A percentile compares a stretch with the other conserved stretches of the same genome.
Evolutionary conservation across 140 eudicot species (phyloP).

Genomic region (Anethum foeniculum): DNA sequence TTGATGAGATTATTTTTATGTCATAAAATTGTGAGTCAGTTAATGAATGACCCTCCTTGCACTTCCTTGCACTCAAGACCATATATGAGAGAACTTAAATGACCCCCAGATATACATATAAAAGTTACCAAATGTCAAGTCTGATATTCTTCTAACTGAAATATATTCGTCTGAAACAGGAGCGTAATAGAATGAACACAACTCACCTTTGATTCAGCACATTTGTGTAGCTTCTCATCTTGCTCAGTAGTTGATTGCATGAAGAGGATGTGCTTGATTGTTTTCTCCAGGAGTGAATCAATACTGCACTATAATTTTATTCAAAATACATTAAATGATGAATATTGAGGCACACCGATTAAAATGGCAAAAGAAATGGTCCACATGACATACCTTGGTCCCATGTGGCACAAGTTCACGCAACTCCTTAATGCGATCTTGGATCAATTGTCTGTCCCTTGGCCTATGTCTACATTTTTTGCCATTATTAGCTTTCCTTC

Average conservation of each 20-base stretch:
- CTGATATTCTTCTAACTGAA: not conserved
- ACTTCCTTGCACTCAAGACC: not conserved
- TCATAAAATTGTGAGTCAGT: not conserved
- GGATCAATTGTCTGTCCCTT: slow-evolving; percentile 88
- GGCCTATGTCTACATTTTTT: slow-evolving; percentile 76
- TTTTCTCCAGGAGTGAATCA: slow-evolving; percentile 82
- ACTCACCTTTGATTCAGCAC: slow-evolving; percentile 56
- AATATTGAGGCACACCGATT: not conserved
- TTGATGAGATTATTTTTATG: not conserved
- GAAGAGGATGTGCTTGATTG: slow-evolving; percentile 80
- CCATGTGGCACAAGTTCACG: slow-evolving; percentile 89
- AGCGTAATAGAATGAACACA: not conserved
- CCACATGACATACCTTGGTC: slow-evolving; percentile 57
- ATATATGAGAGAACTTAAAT: not conserved
- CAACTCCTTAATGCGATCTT: slow-evolving; percentile 90
- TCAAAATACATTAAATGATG: slow-evolving; percentile 22
- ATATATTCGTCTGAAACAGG: not conserved
- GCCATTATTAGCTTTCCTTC: slow-evolving; percentile 71
- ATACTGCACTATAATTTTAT: slow-evolving; percentile 75
- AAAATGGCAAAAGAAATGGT: not conserved
- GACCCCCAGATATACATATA: not conserved
- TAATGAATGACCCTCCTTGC: not conserved
- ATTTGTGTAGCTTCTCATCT: slow-evolving; percentile 59
- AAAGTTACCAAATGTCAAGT: not conserved
- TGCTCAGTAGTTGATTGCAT: slow-evolving; percentile 70